These are phyloP conservation scores for Spathaspora girioi DNA, from an alignment of 805 yeast genomes.

Conservation along the genomic window DNA sequence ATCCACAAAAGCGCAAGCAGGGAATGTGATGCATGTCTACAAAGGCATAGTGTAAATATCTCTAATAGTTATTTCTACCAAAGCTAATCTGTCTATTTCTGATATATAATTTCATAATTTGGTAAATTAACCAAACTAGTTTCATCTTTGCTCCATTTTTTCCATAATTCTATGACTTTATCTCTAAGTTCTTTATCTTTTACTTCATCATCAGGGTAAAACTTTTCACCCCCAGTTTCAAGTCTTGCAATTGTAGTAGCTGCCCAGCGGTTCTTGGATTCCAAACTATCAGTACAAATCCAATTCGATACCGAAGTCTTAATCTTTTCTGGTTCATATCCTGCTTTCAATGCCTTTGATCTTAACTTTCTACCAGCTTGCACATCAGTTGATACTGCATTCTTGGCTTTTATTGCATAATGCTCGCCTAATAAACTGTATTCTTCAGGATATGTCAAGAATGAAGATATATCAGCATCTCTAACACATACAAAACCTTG, in stretches of 20 bases:
- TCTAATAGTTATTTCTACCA: too few species aligned
- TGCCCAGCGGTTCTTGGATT: constrained; percentile 8
- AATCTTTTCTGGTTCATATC: constrained; percentile 11
- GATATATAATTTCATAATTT: constrained; percentile 17
- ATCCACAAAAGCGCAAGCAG: too few species aligned
- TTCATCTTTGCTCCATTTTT: constrained; percentile 13
- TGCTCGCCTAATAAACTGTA: constrained; percentile 8
- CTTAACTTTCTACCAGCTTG: constrained; percentile 16
- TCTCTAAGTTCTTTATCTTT: constrained; percentile 6
- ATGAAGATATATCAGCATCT: constrained; percentile 24
- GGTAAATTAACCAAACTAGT: constrained; percentile 11
- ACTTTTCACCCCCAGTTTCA: constrained; percentile 8
- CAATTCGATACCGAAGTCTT: constrained; percentile 12
- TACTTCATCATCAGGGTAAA: constrained; percentile 3
- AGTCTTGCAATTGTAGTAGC: constrained; percentile 11
- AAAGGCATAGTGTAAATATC: too few species aligned
- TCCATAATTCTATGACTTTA: constrained; percentile 10
- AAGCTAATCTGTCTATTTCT: constrained; percentile 2
- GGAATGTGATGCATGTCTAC: too few species aligned
- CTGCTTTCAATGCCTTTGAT: constrained; percentile 15
- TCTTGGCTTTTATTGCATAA: constrained; percentile 5
- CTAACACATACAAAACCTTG: constrained; percentile 29
- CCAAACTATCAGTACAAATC: constrained; percentile 9
- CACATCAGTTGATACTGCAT: constrained; percentile 9
- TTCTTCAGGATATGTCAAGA: constrained; percentile 17